phyloP scores from a whole-genome alignment of 805 yeast genomes.

The Yamadazyma tumulicola region DNA sequence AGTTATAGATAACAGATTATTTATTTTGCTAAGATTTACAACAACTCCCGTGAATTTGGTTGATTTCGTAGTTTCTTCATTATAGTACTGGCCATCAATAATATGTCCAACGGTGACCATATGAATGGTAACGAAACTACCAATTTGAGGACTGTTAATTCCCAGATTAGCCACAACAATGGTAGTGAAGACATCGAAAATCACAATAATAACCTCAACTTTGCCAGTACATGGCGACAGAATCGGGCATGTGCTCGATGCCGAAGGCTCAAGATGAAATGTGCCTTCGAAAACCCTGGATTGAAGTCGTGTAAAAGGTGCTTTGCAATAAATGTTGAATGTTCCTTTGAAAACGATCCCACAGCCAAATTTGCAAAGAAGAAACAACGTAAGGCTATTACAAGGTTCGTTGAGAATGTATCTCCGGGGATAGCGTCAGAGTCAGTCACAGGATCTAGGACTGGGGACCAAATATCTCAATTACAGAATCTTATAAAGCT shows the following conservation, averaged over 20 bases:
- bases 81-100: no score
- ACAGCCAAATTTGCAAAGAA: constrained; percentile 38
- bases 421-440: constrained; percentile 14
- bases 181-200: no score
- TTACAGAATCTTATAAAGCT: constrained; percentile 12
- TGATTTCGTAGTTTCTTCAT: no score
- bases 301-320: constrained; percentile 45
- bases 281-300: constrained; percentile 47
- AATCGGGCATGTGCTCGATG: constrained; percentile 55
- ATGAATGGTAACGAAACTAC: no score
- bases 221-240: constrained; percentile 45
- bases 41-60: no score
- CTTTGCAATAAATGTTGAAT: constrained; percentile 38
- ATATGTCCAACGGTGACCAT: no score
- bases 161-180: no score
- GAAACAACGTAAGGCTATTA: constrained; percentile 24
- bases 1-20: no score
- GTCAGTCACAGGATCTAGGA: constrained; percentile 11
- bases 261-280: constrained; percentile 49
- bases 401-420: constrained; percentile 11
- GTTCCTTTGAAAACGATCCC: constrained; percentile 53
- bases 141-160: no score
- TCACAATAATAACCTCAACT: no score
- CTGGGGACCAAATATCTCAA: constrained; percentile 14
- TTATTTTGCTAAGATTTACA: no score